Conservation (phyloP, 306 rosid genomes). For the Abrus precatorius region DNA sequence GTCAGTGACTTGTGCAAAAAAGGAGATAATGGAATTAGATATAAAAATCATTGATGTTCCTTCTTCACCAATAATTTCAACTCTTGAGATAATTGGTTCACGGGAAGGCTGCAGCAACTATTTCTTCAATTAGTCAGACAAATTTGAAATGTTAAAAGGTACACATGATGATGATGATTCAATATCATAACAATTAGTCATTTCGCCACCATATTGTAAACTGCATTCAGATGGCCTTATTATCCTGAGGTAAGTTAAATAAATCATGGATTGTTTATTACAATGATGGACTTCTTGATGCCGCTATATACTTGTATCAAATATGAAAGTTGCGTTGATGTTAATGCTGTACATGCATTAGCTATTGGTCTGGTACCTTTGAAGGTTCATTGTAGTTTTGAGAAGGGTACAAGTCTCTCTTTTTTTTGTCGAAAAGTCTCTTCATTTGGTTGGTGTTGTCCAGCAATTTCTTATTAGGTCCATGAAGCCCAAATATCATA, state of each 20-base stretch:
- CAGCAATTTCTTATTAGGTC: not conserved
- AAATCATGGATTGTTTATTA: too few species aligned
- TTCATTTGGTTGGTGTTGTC: not conserved
- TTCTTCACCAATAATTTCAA: too few species aligned
- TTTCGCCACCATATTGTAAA: not conserved
- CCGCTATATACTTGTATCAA: not conserved
- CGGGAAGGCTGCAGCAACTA: too few species aligned
- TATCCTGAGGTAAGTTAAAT: not conserved
- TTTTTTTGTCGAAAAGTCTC: too few species aligned
- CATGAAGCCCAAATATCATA: constrained; percentile 36
- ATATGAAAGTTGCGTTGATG: not conserved
- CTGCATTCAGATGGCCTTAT: not conserved
- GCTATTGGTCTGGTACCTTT: not conserved
- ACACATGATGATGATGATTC: not conserved
- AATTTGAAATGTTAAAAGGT: not conserved
- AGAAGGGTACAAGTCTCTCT: not conserved
- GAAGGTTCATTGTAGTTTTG: too few species aligned
- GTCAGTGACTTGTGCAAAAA: too few species aligned
- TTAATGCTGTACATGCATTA: not conserved
- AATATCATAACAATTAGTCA: not conserved
- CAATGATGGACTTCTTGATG: not conserved
- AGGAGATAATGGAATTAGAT: too few species aligned
- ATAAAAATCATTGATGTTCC: too few species aligned
- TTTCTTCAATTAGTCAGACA: too few species aligned
- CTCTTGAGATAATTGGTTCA: too few species aligned